Evolutionary conservation across 192 early-diverging fungal genomes (phyloP).

Genomic region (Geranomyces michiganensis): DNA sequence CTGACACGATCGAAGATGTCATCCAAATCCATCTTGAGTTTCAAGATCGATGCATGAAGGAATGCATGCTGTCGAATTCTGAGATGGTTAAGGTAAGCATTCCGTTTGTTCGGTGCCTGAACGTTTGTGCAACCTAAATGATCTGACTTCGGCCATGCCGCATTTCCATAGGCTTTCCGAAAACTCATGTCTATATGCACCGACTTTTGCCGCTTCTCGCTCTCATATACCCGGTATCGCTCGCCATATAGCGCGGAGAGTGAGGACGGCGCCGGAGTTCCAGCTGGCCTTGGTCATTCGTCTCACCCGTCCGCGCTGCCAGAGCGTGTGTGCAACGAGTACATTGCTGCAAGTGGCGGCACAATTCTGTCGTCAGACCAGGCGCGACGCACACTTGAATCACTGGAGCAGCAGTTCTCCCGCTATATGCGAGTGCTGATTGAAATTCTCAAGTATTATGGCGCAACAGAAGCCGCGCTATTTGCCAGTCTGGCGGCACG

Average conservation of each 20-base stretch:
- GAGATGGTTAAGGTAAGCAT: conserved; percentile 81
- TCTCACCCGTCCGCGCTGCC: conserved; percentile 25
- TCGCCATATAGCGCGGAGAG: conserved; percentile 1
- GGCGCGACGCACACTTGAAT: conserved; percentile 46
- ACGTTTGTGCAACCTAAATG: no score
- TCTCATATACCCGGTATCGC: conserved; percentile 49
- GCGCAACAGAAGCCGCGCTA: conserved; percentile 65
- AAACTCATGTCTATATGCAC: conserved; percentile 63
- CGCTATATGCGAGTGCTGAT: conserved; percentile 73
- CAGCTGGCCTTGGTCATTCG: conserved; percentile 4
- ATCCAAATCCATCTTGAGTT: conserved; percentile 79
- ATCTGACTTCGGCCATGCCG: background rate
- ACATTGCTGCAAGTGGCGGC: conserved; percentile 19
- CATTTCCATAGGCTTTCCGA: conserved; percentile 60
- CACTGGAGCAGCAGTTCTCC: conserved; percentile 65
- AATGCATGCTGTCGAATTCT: conserved; percentile 84
- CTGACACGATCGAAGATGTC: conserved; percentile 86
- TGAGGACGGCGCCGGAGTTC: conserved; percentile 35
- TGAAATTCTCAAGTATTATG: conserved; percentile 78
- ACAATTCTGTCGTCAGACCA: conserved; percentile 40
- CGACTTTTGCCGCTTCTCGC: conserved; percentile 60
- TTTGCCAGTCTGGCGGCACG: conserved; percentile 67
- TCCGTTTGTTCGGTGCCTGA: no score
- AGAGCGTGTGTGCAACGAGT: conserved; percentile 17
- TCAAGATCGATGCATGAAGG: conserved; percentile 83